These are phyloP conservation scores for Globisporangium rhizosaccharum DNA, from an alignment of 352 stramenopile genomes.

Conservation along the genomic window DNA sequence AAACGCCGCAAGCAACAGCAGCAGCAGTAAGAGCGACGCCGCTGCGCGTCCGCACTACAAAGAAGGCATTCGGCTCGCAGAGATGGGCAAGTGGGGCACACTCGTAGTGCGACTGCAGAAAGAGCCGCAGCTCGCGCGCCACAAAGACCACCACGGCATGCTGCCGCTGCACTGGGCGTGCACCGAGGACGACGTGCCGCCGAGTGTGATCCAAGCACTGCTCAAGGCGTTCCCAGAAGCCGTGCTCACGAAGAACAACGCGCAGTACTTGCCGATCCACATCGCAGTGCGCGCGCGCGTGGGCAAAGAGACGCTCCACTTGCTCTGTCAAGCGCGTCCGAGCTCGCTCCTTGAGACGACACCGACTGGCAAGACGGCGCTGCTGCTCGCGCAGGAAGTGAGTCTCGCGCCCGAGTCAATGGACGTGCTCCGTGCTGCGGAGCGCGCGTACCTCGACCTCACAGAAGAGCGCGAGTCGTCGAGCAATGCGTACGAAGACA, in stretches of 20 bases:
- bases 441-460: conserved; percentile 66
- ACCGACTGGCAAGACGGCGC: conserved; percentile 60
- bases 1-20: background rate
- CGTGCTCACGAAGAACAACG: conserved; percentile 77
- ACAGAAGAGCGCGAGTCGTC: conserved; percentile 54
- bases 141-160: conserved; percentile 84
- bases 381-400: conserved; percentile 60
- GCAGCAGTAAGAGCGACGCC: conserved; percentile 18
- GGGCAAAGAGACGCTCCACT: conserved; percentile 37
- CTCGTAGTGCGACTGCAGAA: conserved; percentile 51
- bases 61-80: conserved; percentile 71
- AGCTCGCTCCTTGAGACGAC: conserved; percentile 70
- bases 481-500: conserved; percentile 58
- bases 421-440: conserved; percentile 58
- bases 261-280: conserved; percentile 79
- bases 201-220: conserved; percentile 50
- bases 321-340: conserved; percentile 60
- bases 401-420: conserved; percentile 37
- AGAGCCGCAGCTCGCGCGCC: conserved; percentile 60
- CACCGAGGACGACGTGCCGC: conserved; percentile 70
- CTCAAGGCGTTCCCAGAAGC: conserved; percentile 69
- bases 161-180: conserved; percentile 81
- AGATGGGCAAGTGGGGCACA: conserved; percentile 75
- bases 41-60: conserved; percentile 61
- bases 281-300: conserved; percentile 68